Conservation (phyloP, 164 flowering plant genomes). For the Tinospora cordifolia region DNA sequence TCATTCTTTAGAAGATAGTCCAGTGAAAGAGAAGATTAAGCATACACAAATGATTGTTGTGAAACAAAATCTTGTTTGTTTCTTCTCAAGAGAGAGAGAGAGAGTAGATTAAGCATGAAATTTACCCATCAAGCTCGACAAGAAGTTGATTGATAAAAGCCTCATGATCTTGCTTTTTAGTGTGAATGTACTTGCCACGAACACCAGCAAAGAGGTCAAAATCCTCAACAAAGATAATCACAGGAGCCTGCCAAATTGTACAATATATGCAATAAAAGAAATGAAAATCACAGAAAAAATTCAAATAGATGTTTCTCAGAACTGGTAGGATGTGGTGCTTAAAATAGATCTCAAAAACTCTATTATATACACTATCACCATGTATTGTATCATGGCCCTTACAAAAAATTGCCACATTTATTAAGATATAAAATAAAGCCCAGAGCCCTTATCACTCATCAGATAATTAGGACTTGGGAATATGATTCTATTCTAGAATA, state of each 20-base stretch:
- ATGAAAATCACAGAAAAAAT: neutral
- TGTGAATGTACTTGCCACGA: slow-evolving; percentile 82
- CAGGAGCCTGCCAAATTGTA: slow-evolving; percentile 65
- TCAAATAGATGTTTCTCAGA: neutral
- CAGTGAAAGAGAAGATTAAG: too few species aligned
- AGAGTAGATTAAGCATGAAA: neutral
- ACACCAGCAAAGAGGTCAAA: slow-evolving; percentile 96
- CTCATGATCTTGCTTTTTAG: slow-evolving; percentile 92
- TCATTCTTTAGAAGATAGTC: too few species aligned
- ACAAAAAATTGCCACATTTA: too few species aligned
- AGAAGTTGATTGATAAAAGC: slow-evolving; percentile 95
- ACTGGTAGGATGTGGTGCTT: neutral
- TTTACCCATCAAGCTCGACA: slow-evolving; percentile 97
- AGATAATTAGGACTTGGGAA: too few species aligned
- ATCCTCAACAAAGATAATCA: slow-evolving; percentile 93
- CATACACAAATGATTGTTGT: too few species aligned
- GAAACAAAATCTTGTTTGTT: too few species aligned
- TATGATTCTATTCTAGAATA: too few species aligned
- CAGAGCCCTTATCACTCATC: too few species aligned
- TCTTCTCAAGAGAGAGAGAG: too few species aligned
- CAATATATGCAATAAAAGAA: slow-evolving; percentile 1
- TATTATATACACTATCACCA: neutral
- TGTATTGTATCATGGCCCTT: neutral
- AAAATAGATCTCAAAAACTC: neutral
- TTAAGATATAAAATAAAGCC: too few species aligned